Percentiles rank a stretch among this genome's conserved stretches.
phyloP scores from a whole-genome alignment of 805 yeast species.

The Candida montana region DNA sequence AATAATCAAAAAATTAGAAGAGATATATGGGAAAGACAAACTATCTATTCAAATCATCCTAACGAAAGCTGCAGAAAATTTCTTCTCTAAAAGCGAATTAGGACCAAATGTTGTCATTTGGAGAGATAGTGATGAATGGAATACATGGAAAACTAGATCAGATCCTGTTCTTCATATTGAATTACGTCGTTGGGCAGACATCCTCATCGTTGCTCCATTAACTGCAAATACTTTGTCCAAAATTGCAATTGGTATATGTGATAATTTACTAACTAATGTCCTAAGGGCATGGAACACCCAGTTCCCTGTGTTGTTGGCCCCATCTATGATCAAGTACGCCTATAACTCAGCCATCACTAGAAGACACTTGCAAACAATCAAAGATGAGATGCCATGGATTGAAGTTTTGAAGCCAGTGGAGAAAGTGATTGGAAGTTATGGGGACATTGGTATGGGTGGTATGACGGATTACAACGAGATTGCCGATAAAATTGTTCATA shows the following conservation, averaged over 20 bases:
- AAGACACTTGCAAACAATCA: constrained; percentile 67
- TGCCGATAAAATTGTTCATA: constrained; percentile 75
- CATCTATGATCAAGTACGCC: constrained; percentile 92
- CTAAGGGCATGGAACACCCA: constrained; percentile 94
- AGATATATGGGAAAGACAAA: constrained; percentile 67
- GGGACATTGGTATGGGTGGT: constrained; percentile 99
- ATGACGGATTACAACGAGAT: constrained; percentile 98
- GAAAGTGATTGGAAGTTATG: constrained; percentile 86
- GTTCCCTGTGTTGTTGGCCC: constrained; percentile 85
- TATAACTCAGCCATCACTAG: constrained; percentile 87
- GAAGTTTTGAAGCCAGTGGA: constrained; percentile 93
- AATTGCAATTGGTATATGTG: constrained; percentile 86
- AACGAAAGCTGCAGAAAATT: constrained; percentile 82
- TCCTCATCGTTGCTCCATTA: constrained; percentile 87
- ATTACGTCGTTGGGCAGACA: constrained; percentile 94
- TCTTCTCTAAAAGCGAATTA: constrained; percentile 49
- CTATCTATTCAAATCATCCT: constrained; percentile 82
- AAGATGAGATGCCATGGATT: constrained; percentile 93
- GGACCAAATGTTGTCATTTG: constrained; percentile 70
- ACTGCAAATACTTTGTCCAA: constrained; percentile 91
- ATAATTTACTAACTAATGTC: constrained; percentile 83
- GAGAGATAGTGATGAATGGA: constrained; percentile 96
- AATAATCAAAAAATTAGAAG: constrained; percentile 76
- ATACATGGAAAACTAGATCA: constrained; percentile 69
- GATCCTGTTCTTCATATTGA: constrained; percentile 96